Evolutionary conservation across 208 protist species (phyloP), one percentile per base, ranked within the genome.

Genomic region (Lotmaria passim): DNA sequence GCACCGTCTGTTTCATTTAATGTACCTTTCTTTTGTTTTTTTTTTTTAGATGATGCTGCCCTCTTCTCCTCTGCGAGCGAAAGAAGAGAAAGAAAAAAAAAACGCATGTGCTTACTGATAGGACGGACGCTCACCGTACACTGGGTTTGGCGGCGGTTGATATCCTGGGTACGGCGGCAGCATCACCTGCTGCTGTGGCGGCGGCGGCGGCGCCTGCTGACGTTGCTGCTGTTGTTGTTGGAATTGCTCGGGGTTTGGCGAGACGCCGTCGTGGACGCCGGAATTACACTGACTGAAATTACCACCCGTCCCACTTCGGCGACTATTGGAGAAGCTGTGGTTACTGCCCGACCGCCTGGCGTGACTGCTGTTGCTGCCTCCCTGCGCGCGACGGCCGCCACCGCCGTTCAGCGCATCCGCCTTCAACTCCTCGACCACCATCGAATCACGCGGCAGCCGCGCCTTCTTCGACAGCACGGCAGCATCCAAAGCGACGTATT

Each of bases 361-460:
- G n/a, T 69, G 33, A 15, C 56, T 28, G 34, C 44, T 4, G 11
- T 58, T 47, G 30, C 56, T 59, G 47, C 34, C 73, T 30, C 47
- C 31, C 55, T 59, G 24, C 1, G 66, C 56, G 46, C 75, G 74
- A 7, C 66, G 60, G 15, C 34, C 8, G 4, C 63, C 56, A 17
- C 36, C 34, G 38, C 59, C 31, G 44, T 59, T 63, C 21, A 51
- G 21, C 3, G 76, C 68, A 5, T 87, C 86, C 23, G 72, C 60
- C 70, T 90, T 89, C 14, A 91, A 65, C 65, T 95, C 87, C 76
- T 96, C 87, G 4, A 96, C 82, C 23, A 96, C 87, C 83, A 96
- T 88, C 21, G 85, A 89, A 46, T 93, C 86, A 0, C 82, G 75
- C 36, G 90, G 90, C 19, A 96, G 73, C 15, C 83, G 87, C 12